Percentiles rank a stretch among this genome's conserved stretches.
Conservation (phyloP, 192 early-diverging fungal species). For the Glomus cerebriforme region DNA sequence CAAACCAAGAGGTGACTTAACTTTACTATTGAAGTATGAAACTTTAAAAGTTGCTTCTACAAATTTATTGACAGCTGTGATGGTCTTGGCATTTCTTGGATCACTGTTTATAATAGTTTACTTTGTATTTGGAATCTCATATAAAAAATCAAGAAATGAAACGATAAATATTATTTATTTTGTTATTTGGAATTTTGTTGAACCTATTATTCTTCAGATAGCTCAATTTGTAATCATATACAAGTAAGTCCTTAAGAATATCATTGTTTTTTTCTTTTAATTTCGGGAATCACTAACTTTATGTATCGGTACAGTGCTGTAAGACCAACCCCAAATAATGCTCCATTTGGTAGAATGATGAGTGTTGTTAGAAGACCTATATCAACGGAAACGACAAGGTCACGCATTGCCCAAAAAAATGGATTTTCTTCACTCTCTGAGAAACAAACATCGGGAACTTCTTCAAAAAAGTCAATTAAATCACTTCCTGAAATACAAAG, state of each 20-base stretch:
- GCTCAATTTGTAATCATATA: conserved; percentile 1
- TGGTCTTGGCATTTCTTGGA: neutral
- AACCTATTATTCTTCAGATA: conserved; percentile 4
- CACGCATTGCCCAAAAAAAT: neutral
- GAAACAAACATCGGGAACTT: neutral
- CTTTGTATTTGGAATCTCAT: neutral
- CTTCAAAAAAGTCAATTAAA: neutral
- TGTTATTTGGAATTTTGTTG: conserved; percentile 7
- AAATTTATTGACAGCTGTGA: neutral
- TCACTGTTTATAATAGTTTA: neutral
- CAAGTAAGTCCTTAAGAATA: neutral
- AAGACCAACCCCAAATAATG: neutral
- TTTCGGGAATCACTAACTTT: neutral
- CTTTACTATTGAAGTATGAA: neutral
- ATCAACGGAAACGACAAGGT: neutral
- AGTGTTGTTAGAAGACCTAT: neutral
- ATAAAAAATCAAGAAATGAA: neutral
- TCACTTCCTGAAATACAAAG: neutral
- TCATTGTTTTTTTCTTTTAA: neutral
- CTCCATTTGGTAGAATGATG: neutral
- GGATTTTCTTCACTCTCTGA: neutral
- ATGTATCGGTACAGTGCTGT: neutral
- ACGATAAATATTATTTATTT: neutral
- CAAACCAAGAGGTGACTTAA: neutral
- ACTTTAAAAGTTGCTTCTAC: conserved; percentile 2